Conservation (phyloP, 345 rosid genomes). For the Dovyalis caffra region DNA sequence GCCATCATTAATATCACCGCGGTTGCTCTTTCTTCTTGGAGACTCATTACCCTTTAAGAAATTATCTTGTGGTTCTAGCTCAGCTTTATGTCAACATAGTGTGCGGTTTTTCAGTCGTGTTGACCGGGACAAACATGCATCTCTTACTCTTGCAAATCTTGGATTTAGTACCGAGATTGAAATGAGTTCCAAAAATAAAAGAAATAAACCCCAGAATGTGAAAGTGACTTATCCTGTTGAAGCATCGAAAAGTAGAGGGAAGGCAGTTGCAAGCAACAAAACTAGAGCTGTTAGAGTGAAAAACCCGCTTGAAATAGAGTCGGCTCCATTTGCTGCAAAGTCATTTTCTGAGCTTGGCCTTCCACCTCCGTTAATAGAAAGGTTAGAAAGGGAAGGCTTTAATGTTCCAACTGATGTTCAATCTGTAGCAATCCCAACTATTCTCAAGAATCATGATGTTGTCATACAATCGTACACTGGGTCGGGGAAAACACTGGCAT, state of each 20-base stretch:
- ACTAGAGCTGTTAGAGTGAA: conserved; percentile 37
- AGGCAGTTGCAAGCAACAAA: conserved; percentile 30
- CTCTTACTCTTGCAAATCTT: conserved; percentile 68
- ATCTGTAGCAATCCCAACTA: conserved; percentile 73
- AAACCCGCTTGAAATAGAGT: conserved; percentile 43
- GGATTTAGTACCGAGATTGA: conserved; percentile 41
- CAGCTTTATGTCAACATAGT: conserved; percentile 32
- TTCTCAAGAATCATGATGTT: conserved; percentile 67
- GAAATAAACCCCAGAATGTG: conserved; percentile 26
- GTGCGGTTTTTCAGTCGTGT: conserved; percentile 44
- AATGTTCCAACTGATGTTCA: conserved; percentile 83
- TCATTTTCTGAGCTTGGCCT: conserved; percentile 91
- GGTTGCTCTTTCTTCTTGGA: conserved; percentile 65
- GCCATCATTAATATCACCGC: conserved; percentile 51
- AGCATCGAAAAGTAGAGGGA: conserved; percentile 38
- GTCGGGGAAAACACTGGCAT: conserved; percentile 88
- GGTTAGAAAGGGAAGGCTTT: conserved; percentile 72
- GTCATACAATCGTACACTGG: conserved; percentile 95
- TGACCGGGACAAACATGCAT: conserved; percentile 34
- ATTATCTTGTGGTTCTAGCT: conserved; percentile 41
- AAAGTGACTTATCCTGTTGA: conserved; percentile 20
- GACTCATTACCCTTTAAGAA: conserved; percentile 47
- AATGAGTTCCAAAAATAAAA: conserved; percentile 23
- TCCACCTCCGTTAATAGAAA: conserved; percentile 56
- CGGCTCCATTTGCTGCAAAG: conserved; percentile 64